A percentile compares a stretch with the other conserved stretches of the same genome.
These are phyloP conservation scores for Sclerotinia minor DNA, from an alignment of 2,329 filamentous ascomycete species.

Conservation along the genomic window DNA sequence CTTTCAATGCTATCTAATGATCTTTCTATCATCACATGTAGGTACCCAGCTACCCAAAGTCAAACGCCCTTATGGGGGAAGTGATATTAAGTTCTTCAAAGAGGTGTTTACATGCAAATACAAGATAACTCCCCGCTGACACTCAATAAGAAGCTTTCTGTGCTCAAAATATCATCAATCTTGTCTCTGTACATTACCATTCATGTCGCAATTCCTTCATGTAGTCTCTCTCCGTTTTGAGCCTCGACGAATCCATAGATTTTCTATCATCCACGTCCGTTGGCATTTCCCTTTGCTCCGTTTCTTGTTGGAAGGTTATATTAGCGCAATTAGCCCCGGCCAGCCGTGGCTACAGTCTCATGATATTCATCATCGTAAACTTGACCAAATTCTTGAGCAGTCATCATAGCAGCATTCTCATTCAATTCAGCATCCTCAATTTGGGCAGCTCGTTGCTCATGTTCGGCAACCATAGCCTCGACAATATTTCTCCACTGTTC, in stretches of 20 bases:
- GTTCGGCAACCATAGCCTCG: neutral
- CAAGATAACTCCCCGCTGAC: too few species aligned
- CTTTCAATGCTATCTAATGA: neutral
- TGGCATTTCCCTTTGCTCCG: neutral
- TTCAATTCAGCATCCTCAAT: neutral
- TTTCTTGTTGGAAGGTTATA: neutral
- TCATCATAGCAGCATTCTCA: slow-evolving; percentile 6
- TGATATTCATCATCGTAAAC: neutral
- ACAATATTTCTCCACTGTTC: neutral
- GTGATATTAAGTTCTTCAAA: neutral
- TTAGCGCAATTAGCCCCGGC: neutral
- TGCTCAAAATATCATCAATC: neutral
- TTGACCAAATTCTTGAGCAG: neutral
- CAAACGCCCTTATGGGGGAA: neutral
- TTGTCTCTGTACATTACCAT: neutral
- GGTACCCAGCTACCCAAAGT: neutral
- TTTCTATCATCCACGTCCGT: neutral
- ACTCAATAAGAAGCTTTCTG: too few species aligned
- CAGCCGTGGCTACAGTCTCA: too few species aligned
- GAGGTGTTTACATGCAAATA: neutral
- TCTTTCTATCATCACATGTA: too few species aligned
- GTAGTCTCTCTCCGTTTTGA: neutral
- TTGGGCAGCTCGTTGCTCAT: neutral
- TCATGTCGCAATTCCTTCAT: slow-evolving; percentile 5
- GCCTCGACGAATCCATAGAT: neutral